phyloP scores from a whole-genome alignment of 306 rosid species.

The Cicer yamashitae region DNA sequence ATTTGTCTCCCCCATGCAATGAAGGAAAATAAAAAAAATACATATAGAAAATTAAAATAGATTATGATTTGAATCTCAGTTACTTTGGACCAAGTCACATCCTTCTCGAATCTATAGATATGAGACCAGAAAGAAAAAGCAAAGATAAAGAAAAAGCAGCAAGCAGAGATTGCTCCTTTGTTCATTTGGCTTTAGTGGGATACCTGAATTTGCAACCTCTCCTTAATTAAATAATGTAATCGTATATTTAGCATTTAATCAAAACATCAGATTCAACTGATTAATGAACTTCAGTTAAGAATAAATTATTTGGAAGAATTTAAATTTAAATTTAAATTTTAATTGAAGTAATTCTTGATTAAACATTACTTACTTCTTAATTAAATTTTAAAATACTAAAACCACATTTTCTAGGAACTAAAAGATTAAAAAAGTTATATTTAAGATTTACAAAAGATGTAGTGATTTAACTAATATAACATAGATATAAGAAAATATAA shows the following conservation, averaged over 20 bases:
- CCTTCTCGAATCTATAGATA: constrained; percentile 74
- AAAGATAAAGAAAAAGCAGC: constrained; percentile 71
- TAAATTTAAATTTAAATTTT: too few species aligned
- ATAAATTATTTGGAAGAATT: too few species aligned
- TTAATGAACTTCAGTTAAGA: too few species aligned
- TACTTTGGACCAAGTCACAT: constrained; percentile 71
- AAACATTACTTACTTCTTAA: too few species aligned
- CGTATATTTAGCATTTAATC: constrained; percentile 24
- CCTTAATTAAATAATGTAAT: constrained; percentile 22
- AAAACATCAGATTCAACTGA: too few species aligned
- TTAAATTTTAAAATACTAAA: too few species aligned
- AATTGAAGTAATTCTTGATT: too few species aligned
- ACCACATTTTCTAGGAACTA: too few species aligned
- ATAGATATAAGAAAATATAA: constrained; percentile 27
- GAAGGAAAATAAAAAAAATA: not conserved
- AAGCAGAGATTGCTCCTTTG: constrained; percentile 55
- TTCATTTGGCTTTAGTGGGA: constrained; percentile 53
- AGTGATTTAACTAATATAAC: constrained; percentile 33
- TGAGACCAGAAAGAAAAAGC: constrained; percentile 60
- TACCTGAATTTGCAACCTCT: constrained; percentile 35
- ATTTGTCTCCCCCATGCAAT: constrained; percentile 76
- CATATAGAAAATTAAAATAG: constrained; percentile 33
- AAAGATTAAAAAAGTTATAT: not conserved
- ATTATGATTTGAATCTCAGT: constrained; percentile 61
- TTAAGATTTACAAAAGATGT: constrained; percentile 39